These are phyloP conservation scores for Endocladia muricata DNA, from an alignment of 31 red algal species.

Conservation along the genomic window DNA sequence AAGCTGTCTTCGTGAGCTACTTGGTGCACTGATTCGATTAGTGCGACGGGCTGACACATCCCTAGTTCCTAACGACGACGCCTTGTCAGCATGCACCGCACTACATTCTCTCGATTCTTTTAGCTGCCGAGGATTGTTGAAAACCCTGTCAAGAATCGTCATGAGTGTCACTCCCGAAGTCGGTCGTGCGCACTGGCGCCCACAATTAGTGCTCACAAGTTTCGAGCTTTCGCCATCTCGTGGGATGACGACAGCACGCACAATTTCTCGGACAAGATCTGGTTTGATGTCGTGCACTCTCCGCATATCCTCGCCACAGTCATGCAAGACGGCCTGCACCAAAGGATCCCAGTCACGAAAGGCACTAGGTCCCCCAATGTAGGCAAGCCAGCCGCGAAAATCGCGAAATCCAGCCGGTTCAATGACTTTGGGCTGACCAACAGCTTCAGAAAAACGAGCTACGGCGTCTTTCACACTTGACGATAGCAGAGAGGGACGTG, in stretches of 20 bases:
- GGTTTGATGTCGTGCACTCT: constrained; percentile 32
- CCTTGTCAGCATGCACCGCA: neutral
- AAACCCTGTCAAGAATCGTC: constrained; percentile 47
- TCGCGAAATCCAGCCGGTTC: constrained; percentile 63
- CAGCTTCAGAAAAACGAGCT: constrained; percentile 15
- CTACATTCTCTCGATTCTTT: too few species aligned
- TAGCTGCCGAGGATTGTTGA: constrained; percentile 1
- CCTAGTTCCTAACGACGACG: too few species aligned
- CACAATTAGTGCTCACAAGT: constrained; percentile 64
- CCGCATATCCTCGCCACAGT: constrained; percentile 6
- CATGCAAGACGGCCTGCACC: constrained; percentile 30
- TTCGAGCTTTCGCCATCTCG: constrained; percentile 51
- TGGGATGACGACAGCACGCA: constrained; percentile 45
- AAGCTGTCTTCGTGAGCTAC: too few species aligned
- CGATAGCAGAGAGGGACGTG: constrained; percentile 45
- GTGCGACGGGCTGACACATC: too few species aligned
- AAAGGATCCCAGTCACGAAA: constrained; percentile 20
- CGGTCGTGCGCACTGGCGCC: constrained; percentile 39
- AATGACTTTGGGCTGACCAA: constrained; percentile 40
- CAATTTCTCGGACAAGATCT: constrained; percentile 48
- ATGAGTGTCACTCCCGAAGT: constrained; percentile 54
- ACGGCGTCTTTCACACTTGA: constrained; percentile 18
- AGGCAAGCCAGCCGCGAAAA: constrained; percentile 60
- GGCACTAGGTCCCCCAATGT: constrained; percentile 20
- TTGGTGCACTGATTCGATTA: too few species aligned